These are phyloP conservation scores for Penicillium tannophilum DNA, from an alignment of 495 filamentous ascomycete species.

Conservation along the genomic window DNA sequence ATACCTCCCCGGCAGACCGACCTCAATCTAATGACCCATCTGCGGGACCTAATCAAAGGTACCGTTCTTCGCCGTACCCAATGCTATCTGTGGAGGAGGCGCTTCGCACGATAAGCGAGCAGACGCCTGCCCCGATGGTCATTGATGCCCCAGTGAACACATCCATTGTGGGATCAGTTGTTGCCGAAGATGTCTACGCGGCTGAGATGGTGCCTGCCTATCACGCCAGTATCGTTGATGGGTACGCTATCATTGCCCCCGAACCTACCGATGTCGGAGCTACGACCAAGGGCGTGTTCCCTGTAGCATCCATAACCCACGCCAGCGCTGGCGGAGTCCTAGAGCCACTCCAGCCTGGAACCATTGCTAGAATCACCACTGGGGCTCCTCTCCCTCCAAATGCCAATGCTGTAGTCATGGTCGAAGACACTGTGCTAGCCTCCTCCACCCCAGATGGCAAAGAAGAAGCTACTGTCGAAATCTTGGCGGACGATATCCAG, in stretches of 20 bases:
- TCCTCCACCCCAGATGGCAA: conserved; percentile 72
- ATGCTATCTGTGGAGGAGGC: conserved; percentile 88
- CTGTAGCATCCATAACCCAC: conserved; percentile 84
- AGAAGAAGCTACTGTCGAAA: conserved; percentile 87
- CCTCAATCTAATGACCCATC: conserved; percentile 78
- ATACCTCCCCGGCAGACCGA: conserved; percentile 64
- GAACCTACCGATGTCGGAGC: conserved; percentile 49
- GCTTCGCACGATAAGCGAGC: conserved; percentile 64
- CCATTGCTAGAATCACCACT: conserved; percentile 89
- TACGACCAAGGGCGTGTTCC: conserved; percentile 74
- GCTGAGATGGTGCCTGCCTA: conserved; percentile 86
- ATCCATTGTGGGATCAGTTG: conserved; percentile 68
- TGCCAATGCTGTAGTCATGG: conserved; percentile 94
- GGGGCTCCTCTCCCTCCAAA: conserved; percentile 88
- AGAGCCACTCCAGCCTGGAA: conserved; percentile 63
- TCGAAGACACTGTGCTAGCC: conserved; percentile 84
- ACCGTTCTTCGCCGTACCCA: conserved; percentile 86
- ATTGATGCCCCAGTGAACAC: conserved; percentile 60
- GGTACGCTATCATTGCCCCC: conserved; percentile 74
- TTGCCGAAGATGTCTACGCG: conserved; percentile 82
- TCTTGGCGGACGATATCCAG: conserved; percentile 72
- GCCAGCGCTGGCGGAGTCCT: conserved; percentile 67
- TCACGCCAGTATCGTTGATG: conserved; percentile 94
- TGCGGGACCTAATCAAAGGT: conserved; percentile 73
- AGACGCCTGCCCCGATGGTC: conserved; percentile 63